Percentiles rank a stretch among this genome's conserved stretches.
Conservation (phyloP, 257 asterid genomes). For the Solanum pinnatisectum region DNA sequence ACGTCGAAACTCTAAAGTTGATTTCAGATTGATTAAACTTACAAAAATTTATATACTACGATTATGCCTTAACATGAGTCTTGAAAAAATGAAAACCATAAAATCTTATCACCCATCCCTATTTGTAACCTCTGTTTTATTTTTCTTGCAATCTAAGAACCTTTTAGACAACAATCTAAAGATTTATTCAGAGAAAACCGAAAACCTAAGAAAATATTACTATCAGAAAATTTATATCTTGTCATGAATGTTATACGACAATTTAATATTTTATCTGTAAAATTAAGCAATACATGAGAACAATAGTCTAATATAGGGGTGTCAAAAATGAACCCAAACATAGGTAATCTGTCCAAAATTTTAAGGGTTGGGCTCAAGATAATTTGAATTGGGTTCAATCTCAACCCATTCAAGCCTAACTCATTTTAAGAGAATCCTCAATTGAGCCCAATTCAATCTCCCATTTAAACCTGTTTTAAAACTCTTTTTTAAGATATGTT, state of each 20-base stretch:
- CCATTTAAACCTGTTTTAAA: too few species aligned
- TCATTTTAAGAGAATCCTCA: too few species aligned
- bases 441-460: too few species aligned
- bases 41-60: background rate
- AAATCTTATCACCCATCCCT: background rate
- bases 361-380: too few species aligned
- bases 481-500: too few species aligned
- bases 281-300: background rate
- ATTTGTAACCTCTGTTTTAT: background rate
- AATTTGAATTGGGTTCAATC: too few species aligned
- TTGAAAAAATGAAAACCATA: background rate
- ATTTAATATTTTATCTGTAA: background rate
- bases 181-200: accelerated
- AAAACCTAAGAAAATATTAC: background rate
- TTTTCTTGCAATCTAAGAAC: background rate
- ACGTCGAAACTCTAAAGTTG: background rate
- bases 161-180: background rate
- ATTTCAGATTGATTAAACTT: background rate
- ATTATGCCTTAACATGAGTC: background rate
- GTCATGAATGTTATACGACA: background rate
- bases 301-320: too few species aligned
- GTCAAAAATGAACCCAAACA: too few species aligned
- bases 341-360: too few species aligned
- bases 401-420: too few species aligned
- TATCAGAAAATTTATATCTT: too few species aligned